Percentiles rank a stretch among this genome's conserved stretches.
Conservation (phyloP, 2,329 filamentous ascomycete species). For the Calonectria ilicicola region DNA sequence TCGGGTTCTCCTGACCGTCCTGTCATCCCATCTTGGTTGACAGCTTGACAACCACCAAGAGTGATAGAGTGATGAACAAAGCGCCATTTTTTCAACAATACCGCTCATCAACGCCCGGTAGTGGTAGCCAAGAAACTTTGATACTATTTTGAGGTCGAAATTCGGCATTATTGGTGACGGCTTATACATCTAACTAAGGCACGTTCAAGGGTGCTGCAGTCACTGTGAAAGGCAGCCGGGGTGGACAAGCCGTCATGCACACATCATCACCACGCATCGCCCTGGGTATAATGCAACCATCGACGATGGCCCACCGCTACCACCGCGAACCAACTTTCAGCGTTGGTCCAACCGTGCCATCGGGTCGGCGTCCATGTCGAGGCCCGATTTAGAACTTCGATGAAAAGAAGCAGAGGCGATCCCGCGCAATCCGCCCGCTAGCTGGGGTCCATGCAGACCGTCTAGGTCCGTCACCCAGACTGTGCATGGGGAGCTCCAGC, state of each 20-base stretch:
- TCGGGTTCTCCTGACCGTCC: neutral
- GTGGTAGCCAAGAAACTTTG: constrained; percentile 36
- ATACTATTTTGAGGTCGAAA: constrained; percentile 29
- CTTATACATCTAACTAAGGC: constrained; percentile 16
- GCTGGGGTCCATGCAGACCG: constrained; percentile 32
- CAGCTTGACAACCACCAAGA: neutral
- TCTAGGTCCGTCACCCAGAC: constrained; percentile 27
- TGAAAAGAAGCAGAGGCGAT: constrained; percentile 12
- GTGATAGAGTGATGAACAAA: neutral
- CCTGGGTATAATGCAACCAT: neutral
- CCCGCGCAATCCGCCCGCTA: constrained; percentile 15
- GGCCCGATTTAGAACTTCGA: neutral
- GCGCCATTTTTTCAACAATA: constrained; percentile 24
- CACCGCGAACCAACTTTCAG: constrained; percentile 9
- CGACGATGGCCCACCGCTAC: constrained; percentile 27
- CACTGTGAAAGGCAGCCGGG: constrained; percentile 1
- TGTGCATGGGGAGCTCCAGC: constrained; percentile 26
- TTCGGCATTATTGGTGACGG: constrained; percentile 36
- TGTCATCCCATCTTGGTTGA: constrained; percentile 12
- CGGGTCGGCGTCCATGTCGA: constrained; percentile 25
- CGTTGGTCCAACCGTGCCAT: constrained; percentile 28
- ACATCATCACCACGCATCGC: constrained; percentile 11
- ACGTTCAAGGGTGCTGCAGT: constrained; percentile 15
- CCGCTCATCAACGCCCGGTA: constrained; percentile 19
- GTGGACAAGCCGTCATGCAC: neutral